Evolutionary conservation across 257 asterid species (phyloP).

Genomic region (Verbascum thapsus): DNA sequence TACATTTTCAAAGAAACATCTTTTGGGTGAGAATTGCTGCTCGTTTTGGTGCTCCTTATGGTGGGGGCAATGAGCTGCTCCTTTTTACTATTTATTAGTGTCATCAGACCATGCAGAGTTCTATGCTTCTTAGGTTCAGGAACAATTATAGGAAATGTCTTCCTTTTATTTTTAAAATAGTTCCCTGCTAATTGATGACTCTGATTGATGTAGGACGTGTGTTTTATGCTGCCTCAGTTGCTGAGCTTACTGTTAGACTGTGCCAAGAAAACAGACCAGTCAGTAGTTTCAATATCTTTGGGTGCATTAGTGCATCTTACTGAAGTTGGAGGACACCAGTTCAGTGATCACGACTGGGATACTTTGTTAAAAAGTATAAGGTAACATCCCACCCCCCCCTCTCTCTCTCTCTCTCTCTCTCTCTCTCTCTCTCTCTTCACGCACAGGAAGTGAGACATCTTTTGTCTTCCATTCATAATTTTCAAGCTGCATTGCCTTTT

Average conservation of each 20-base stretch:
- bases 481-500: conserved; percentile 23
- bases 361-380: conserved; percentile 92
- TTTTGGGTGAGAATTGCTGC: conserved; percentile 25
- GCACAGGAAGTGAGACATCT: not conserved
- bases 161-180: conserved; percentile 12
- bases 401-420: too few species aligned
- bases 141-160: not conserved
- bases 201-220: conserved; percentile 74
- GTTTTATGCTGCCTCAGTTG: conserved; percentile 95
- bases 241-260: conserved; percentile 94
- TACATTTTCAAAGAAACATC: conserved; percentile 16
- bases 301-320: conserved; percentile 97
- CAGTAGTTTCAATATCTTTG: conserved; percentile 91
- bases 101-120: not conserved
- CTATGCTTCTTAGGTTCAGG: conserved; percentile 26
- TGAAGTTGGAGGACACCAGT: conserved; percentile 99
- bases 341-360: conserved; percentile 91
- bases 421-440: not conserved
- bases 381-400: conserved; percentile 40
- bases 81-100: conserved; percentile 9
- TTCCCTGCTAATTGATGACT: conserved; percentile 36
- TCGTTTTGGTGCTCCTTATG: too few species aligned
- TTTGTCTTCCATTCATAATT: not conserved
- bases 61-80: conserved; percentile 14
- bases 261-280: conserved; percentile 94